Conservation (phyloP, 2,329 filamentous ascomycete genomes). For the Sarocladiaceae sp. region DNA sequence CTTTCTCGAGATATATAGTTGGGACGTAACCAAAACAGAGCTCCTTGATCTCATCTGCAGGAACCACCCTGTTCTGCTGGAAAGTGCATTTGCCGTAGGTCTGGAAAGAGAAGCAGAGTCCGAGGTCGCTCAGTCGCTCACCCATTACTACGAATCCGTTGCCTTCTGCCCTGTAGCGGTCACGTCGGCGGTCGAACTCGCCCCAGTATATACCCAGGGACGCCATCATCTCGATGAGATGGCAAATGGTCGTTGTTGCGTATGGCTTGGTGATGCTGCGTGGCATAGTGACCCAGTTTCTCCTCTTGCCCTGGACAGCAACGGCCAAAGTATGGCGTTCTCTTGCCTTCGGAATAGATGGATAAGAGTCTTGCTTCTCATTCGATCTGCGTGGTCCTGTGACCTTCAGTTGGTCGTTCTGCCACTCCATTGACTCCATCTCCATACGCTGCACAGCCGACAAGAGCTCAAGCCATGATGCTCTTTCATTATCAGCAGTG, state of each 20-base stretch:
- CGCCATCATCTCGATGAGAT: slow-evolving; percentile 47
- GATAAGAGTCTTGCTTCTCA: slow-evolving; percentile 16
- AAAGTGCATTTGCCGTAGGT: slow-evolving; percentile 43
- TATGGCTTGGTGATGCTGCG: slow-evolving; percentile 39
- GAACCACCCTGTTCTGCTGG: slow-evolving; percentile 43
- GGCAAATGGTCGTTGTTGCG: slow-evolving; percentile 49
- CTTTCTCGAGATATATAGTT: slow-evolving; percentile 41
- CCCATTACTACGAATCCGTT: slow-evolving; percentile 48
- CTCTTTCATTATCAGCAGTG: slow-evolving; percentile 50
- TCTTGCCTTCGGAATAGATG: slow-evolving; percentile 19
- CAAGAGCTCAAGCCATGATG: slow-evolving; percentile 48
- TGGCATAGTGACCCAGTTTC: slow-evolving; percentile 48
- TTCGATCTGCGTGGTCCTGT: slow-evolving; percentile 14
- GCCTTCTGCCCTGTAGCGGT: slow-evolving; percentile 48
- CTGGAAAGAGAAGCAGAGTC: slow-evolving; percentile 49
- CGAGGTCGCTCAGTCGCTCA: slow-evolving; percentile 39
- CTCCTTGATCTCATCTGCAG: slow-evolving; percentile 46
- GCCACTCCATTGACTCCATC: slow-evolving; percentile 39
- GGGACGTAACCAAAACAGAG: slow-evolving; percentile 50
- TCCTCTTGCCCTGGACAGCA: slow-evolving; percentile 39
- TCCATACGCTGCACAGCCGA: slow-evolving; percentile 45
- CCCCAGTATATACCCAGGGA: slow-evolving; percentile 53
- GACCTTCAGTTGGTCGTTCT: slow-evolving; percentile 24
- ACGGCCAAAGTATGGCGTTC: slow-evolving; percentile 36
- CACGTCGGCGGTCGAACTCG: slow-evolving; percentile 44